Conservation (phyloP, 345 rosid species). For the Mangifera indica region DNA sequence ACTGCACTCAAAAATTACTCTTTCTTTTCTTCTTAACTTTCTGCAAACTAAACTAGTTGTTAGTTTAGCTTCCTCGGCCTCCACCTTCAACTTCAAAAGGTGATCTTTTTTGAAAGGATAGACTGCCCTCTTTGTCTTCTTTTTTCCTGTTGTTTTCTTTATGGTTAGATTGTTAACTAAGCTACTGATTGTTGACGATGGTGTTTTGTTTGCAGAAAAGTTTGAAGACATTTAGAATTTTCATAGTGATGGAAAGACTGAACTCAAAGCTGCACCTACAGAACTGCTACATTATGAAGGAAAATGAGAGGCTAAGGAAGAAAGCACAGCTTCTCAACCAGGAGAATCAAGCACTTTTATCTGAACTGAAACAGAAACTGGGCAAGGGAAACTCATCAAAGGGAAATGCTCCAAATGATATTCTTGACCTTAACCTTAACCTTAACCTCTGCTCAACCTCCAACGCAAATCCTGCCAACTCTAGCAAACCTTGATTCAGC, state of each 20-base stretch:
- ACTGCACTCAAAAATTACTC: slow-evolving; percentile 11
- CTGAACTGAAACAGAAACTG: slow-evolving; percentile 81
- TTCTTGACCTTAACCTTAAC: slow-evolving; percentile 51
- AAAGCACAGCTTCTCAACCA: slow-evolving; percentile 96
- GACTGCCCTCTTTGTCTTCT: slow-evolving; percentile 20
- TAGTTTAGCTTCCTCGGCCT: slow-evolving; percentile 32
- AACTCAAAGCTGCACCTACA: slow-evolving; percentile 85
- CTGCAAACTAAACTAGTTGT: slow-evolving; percentile 21
- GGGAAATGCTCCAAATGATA: slow-evolving; percentile 28
- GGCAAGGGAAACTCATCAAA: slow-evolving; percentile 40
- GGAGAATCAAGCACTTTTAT: slow-evolving; percentile 89
- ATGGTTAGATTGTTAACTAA: slow-evolving; percentile 19
- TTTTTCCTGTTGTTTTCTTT: slow-evolving; percentile 19
- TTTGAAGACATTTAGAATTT: slow-evolving; percentile 5
- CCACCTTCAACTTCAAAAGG: slow-evolving; percentile 38
- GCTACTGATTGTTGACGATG: slow-evolving; percentile 15
- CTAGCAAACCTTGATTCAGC: slow-evolving; percentile 43
- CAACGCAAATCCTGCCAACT: slow-evolving; percentile 36
- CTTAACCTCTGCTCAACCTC: slow-evolving; percentile 49
- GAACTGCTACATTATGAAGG: slow-evolving; percentile 84
- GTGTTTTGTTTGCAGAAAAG: slow-evolving; percentile 24
- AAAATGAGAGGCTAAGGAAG: slow-evolving; percentile 91
- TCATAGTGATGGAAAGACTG: slow-evolving; percentile 68
- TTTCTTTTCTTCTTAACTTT: slow-evolving; percentile 2
- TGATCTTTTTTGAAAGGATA: slow-evolving; percentile 53